Base-by-base conservation (phyloP, 495 filamentous ascomycete genomes). In the Xylaria scruposa region DNA sequence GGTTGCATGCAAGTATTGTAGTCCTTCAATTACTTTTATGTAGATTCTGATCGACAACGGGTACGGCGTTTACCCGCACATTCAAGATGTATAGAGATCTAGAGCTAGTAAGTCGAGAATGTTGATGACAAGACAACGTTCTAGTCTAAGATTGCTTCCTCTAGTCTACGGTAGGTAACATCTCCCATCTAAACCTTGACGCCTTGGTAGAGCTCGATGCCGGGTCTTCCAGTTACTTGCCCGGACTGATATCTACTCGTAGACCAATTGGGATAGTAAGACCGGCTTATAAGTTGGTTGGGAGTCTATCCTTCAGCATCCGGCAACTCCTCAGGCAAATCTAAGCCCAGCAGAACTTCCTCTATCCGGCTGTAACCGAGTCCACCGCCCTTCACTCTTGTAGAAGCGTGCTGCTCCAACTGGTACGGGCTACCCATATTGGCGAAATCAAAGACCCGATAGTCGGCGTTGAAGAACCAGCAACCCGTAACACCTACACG, bases 401-500 rank as follows among this genome's bases (percentile, higher is more conserved):
- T 87, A 40, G 74, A 73, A 64, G 81, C 78, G 76, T 81, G 82
- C 74, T 88, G 83, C 46, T 80, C 74, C 42, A 88, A 75, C 63
- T 60, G 72, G 51, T 77, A 81, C 2, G 64, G 71, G 36, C 76
- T 65, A 38, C 76, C 63, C 4, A 70, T 69, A 29, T 80, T 79
- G 40, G 80, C 83, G 68, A 90, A 88, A 4, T 90, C 86, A 73
- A 90, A 91, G 53, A 91, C 80, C 10, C 89, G 83, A 73, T 86
- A 91, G 73, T 91, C 89, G 8, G 85, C 89, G 73, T 91, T 91
- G 56, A 82, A 82, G 71, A 82, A 90, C 75, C 78, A 81, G 24
- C 78, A 78, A 4, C 84, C 80, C 7, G 82, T 81, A 31, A 90
- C 82, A 6, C 78, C 83, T 21, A 79, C 59, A 15, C 87, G 73